Base-by-base conservation (phyloP, 2,329 filamentous ascomycete genomes). In the Stagonosporopsis cucurbitacearum region DNA sequence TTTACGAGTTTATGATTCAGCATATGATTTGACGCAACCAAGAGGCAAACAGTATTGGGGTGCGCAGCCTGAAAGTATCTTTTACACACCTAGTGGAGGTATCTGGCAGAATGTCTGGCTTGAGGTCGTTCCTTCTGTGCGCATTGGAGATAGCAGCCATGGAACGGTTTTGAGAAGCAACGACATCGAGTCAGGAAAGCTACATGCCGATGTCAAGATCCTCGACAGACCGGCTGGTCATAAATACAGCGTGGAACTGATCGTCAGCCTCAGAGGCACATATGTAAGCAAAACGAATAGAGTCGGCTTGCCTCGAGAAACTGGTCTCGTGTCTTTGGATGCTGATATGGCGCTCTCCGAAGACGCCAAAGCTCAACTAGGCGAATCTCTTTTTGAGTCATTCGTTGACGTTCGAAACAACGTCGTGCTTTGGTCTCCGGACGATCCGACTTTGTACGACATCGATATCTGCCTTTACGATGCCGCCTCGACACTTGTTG, bases 31-130 rank as follows among this genome's bases (percentile, higher is more conserved):
- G 7, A 82, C 83, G 0, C 87, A 89, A 69, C 87, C 85, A 1
- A 79, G 87, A 28, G 87, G 87, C 0, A 90, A 90, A 70, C 87
- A 90, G 71, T 87, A 86, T 65, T 87, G 85, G 85, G 81, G 79
- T 3, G 81, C 83, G 1, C 79, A 85, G 69, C 83, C 85, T 0
- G 84, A 87, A 68, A 83, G 81, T 47, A 85, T 85, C 63, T 86
- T 85, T 64, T 85, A 85, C 64, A 84, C 82, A 0, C 83, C 83
- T 0, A 82, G 81, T 8, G 81, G 81, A 25, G 83, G 83, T 22
- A 84, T 85, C 53, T 86, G 83, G 83, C 83, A 85, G 68, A 79
- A 75, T 15, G 83, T 85, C 3, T 84, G 82, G 80, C 70, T 84
- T 2, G 85, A 87, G 60, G 78, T 79, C 36, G 83, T 86, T 2